Evolutionary conservation across 176 grass and related monocot species (phyloP).

Genomic region (sorghum (Sorghum bicolor)): Sorghum_bicolor_NCBIv3 NC_012876.2:2843501-2844000

Average conservation of each 20-base stretch:
- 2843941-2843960: conserved; percentile 76
- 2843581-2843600: conserved; percentile 64
- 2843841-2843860: background rate
- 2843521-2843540: conserved; percentile 62
- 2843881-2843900: conserved; percentile 79
- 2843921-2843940: conserved; percentile 77
- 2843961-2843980: conserved; percentile 93
- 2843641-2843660: conserved; percentile 69
- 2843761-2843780: conserved; percentile 26
- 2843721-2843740: conserved; percentile 36
- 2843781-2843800: conserved; percentile 46
- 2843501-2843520: conserved; percentile 65
- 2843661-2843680: conserved; percentile 81
- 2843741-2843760: conserved; percentile 37
- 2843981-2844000: conserved; percentile 47
- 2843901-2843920: conserved; percentile 87
- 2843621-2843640: conserved; percentile 12
- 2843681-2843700: conserved; percentile 89
- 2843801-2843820: conserved; percentile 25
- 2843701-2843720: conserved; percentile 75
- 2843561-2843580: conserved; percentile 57
- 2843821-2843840: background rate
- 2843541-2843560: conserved; percentile 59
- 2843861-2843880: conserved; percentile 37
- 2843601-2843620: conserved; percentile 30